Conservation (phyloP, 2,329 filamentous ascomycete genomes). For the Colletotrichum gloeosporioides region DNA sequence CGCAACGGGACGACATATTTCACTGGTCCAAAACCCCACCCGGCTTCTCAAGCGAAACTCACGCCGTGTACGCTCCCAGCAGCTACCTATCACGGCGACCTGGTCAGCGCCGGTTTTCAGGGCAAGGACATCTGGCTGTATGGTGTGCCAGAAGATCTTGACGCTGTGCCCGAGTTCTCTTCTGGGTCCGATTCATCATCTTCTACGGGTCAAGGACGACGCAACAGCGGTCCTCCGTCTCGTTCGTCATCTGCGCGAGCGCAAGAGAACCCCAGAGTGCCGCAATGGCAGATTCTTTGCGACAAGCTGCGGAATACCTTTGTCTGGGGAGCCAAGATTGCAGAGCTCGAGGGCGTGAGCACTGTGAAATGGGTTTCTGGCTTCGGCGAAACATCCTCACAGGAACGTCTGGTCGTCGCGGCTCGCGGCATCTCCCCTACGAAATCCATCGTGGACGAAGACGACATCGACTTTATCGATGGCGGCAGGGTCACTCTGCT, state of each 20-base stretch:
- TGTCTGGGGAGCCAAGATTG: conserved; percentile 69
- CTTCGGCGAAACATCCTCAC: conserved; percentile 50
- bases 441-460: conserved; percentile 67
- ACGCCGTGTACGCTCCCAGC: conserved; percentile 73
- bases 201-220: conserved; percentile 33
- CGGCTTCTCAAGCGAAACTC: conserved; percentile 60
- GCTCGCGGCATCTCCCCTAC: conserved; percentile 71
- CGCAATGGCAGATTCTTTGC: conserved; percentile 73
- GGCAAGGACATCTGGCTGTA: conserved; percentile 80
- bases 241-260: conserved; percentile 41
- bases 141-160: conserved; percentile 76
- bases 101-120: conserved; percentile 77
- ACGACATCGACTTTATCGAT: conserved; percentile 78
- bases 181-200: conserved; percentile 32
- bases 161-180: conserved; percentile 57
- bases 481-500: conserved; percentile 75
- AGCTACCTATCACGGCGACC: conserved; percentile 71
- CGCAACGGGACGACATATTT: conserved; percentile 82
- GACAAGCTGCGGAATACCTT: conserved; percentile 75
- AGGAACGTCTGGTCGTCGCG: conserved; percentile 70
- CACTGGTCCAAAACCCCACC: conserved; percentile 67
- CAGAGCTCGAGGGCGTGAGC: conserved; percentile 69
- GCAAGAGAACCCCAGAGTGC: conserved; percentile 48
- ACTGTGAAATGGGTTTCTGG: conserved; percentile 75
- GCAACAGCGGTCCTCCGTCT: conserved; percentile 46